Conservation (phyloP, 2,329 filamentous ascomycete species). For the Pseudocercospora eumusae region DNA sequence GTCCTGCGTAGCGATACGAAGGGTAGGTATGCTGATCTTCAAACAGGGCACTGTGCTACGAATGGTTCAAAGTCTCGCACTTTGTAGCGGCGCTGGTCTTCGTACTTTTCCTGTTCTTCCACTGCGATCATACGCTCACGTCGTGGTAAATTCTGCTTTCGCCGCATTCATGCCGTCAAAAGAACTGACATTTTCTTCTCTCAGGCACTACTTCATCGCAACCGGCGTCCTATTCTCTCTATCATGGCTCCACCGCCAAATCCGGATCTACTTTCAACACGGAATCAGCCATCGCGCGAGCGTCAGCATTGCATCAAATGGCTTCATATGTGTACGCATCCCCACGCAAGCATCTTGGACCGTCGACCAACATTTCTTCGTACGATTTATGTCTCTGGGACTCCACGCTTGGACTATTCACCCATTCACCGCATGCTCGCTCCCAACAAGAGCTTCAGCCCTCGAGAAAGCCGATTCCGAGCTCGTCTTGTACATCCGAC, state of each 20-base stretch:
- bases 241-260: constrained; percentile 50
- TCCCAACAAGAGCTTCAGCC: constrained; percentile 36
- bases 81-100: constrained; percentile 56
- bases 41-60: constrained; percentile 56
- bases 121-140: constrained; percentile 58
- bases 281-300: constrained; percentile 50
- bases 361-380: constrained; percentile 58
- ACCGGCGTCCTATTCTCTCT: constrained; percentile 55
- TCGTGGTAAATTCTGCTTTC: constrained; percentile 48
- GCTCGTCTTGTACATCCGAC: constrained; percentile 57
- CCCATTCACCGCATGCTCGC: constrained; percentile 59
- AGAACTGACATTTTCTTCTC: neutral
- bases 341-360: constrained; percentile 50
- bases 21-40: neutral
- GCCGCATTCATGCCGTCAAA: neutral
- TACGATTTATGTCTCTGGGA: constrained; percentile 54
- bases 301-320: constrained; percentile 45
- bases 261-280: constrained; percentile 53
- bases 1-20: neutral
- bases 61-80: constrained; percentile 63
- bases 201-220: constrained; percentile 62
- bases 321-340: constrained; percentile 48
- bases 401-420: constrained; percentile 52
- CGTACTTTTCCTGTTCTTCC: constrained; percentile 61
- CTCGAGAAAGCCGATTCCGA: constrained; percentile 37